Base-by-base conservation (phyloP, 805 yeast species). In the Yamadazyma laniorum region DNA sequence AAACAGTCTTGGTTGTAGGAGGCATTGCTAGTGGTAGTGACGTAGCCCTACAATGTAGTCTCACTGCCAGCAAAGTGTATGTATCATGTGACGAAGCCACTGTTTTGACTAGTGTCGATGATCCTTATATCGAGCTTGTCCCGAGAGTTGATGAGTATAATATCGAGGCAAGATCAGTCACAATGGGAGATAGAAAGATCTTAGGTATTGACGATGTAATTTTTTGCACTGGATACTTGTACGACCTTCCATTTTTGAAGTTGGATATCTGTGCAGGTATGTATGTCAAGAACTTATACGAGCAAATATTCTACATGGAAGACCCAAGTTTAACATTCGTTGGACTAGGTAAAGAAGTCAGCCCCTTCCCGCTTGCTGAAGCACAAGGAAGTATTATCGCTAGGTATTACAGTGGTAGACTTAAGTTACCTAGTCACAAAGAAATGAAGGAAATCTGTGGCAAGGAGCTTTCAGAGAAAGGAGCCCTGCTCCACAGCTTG, bases 21-120 rank as follows among this genome's bases (percentile, higher is more conserved):
- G 82, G 80, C 49, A 79, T 82, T 8, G 83, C 93, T 2, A 79
- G 88, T 21, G 95, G 91, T 18, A 74, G 78, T 14, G 95, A 88
- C 53, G 65, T 85, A 29, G 75, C 87, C 2, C 72, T 70, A 40
- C 90, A 84, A 52, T 52, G 81, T 14, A 74, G 80, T 1, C 62
- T 65, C 2, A 52, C 42, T 3, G 55, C 53, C 6, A 58, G 68
- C 16, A 64, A 47, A 17, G 44, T 53, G 0, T 49, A 49, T 35
- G 49, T 54, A 11, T 48, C 55, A 4, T 38, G 39, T 15, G 45
- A 39, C 22, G 56, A 52, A 6, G 25, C 25, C 7, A 30, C 39
- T 9, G 13, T 37, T 11, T 29, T 40, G 12, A 16, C 14, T 4
- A 19, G 25, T 11, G 14, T 35, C 6, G 27, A 32, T n/a, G 40